Evolutionary conservation across 192 early-diverging fungal genomes (phyloP).

Genomic region (Spinellus fusiger): DNA sequence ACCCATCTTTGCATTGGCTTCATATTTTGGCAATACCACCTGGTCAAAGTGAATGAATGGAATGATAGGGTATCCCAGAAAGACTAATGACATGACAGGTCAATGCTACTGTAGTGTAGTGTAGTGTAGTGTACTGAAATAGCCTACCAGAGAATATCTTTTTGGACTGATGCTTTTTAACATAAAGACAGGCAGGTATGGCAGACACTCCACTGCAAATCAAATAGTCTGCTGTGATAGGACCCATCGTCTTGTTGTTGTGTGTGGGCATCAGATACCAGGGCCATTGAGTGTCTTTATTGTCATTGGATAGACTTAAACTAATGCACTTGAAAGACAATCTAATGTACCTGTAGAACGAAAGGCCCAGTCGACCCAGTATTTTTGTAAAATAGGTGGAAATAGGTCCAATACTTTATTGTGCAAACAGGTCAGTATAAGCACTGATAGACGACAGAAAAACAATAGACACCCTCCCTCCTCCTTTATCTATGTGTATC

Average conservation of each 20-base stretch:
- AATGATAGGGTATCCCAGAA: conserved; percentile 21
- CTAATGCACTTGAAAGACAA: neutral
- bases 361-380: conserved; percentile 1
- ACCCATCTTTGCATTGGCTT: conserved; percentile 28
- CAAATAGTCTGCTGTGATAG: conserved; percentile 10
- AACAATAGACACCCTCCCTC: neutral
- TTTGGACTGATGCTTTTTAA: conserved; percentile 1
- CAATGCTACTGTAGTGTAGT: neutral
- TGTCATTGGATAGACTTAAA: neutral
- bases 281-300: conserved; percentile 1
- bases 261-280: conserved; percentile 10
- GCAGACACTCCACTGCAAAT: conserved; percentile 15
- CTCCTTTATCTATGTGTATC: neutral
- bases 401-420: conserved; percentile 14
- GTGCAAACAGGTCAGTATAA: neutral
- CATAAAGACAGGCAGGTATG: conserved; percentile 20
- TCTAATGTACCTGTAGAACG: neutral
- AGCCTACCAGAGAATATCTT: conserved; percentile 21
- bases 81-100: conserved; percentile 10
- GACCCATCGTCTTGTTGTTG: neutral
- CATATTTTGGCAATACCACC: conserved; percentile 25
- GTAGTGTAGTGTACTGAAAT: neutral
- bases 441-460: neutral
- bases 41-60: conserved; percentile 32
- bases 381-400: conserved; percentile 21